phyloP scores from a whole-genome alignment of 192 early-diverging fungal species.

The Kickxella alabastrina region DNA sequence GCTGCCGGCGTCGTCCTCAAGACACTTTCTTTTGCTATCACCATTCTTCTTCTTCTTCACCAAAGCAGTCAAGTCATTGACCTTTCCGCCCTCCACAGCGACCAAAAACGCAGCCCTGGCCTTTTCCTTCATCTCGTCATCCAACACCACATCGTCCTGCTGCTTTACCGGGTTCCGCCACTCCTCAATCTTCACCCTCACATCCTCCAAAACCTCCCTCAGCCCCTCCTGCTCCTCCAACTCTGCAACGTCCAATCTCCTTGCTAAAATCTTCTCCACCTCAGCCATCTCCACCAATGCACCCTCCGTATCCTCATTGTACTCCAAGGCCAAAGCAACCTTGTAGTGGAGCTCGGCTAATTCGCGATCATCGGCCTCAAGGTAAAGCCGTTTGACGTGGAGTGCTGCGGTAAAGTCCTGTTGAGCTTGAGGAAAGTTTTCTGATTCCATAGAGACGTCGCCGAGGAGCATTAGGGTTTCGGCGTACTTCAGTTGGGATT shows the following conservation, averaged over 20 bases:
- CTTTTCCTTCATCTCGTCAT: conserved; percentile 29
- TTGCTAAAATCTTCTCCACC: conserved; percentile 41
- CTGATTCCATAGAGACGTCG: conserved; percentile 84
- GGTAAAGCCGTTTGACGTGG: conserved; percentile 27
- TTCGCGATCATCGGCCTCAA: conserved; percentile 41
- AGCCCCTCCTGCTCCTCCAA: conserved; percentile 23
- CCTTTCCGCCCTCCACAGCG: conserved; percentile 40
- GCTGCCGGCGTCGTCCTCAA: too few species aligned
- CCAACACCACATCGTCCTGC: conserved; percentile 17
- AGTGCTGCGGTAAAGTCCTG: conserved; percentile 42
- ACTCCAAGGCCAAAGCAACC: conserved; percentile 50
- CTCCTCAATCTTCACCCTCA: conserved; percentile 41
- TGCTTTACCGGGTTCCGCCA: conserved; percentile 42
- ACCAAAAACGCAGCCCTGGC: conserved; percentile 40
- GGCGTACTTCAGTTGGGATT: conserved; percentile 66
- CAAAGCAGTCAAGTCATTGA: conserved; percentile 38
- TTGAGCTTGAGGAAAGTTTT: conserved; percentile 54
- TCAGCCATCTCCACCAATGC: conserved; percentile 46
- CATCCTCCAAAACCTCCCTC: conserved; percentile 41
- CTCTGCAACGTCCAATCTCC: conserved; percentile 14
- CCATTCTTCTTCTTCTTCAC: conserved; percentile 30
- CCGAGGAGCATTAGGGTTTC: conserved; percentile 62
- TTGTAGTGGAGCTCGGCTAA: conserved; percentile 54
- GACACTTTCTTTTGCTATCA: too few species aligned
- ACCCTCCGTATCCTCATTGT: conserved; percentile 30